Evolutionary conservation across 208 protist species (phyloP), one percentile per base, ranked within the genome.

Genomic region (Crithidia mellificae): DNA sequence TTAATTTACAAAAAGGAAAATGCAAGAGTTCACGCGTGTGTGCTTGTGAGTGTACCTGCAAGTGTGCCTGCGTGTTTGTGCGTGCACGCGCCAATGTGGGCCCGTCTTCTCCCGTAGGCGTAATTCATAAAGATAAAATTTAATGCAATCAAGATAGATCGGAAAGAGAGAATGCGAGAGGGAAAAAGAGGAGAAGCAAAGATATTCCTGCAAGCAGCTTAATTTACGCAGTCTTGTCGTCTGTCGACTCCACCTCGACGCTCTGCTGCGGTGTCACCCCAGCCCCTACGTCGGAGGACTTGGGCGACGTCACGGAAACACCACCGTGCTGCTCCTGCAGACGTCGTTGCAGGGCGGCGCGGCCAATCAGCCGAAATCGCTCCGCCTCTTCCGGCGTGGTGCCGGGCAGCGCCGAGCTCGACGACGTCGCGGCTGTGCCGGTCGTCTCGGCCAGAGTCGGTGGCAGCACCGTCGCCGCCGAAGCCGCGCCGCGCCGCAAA

Each of bases 381-480:
- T 94, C 79, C 22, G 88, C 88, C n/a, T 94, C 88, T 58, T 83
- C 88, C 15, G 74, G 72, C 1, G 85, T 90, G 2, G 88, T 90
- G 12, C 85, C 88, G 2, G 88, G 88, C 30, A 94, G 78, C 34
- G 59, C 44, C n/a, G n/a, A n/a, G n/a, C n/a, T n/a, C n/a, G n/a
- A n/a, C n/a, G n/a, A n/a, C n/a, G n/a, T n/a, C 8, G 62, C 63
- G 32, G 36, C 29, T 20, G 50, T 20, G 15, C 15, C 41, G 39
- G 29, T 49, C 39, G 17, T 36, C 1, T 36, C 41, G 1, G 2
- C 8, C 22, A 20, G 46, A 3, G 22, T 6, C 19, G 24, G 55
- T 15, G 24, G 12, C 8, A n/a, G 12, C 3, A 20, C 41, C 17
- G n/a, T 17, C 55, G n/a, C 3, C 12, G 17, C 36, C 1, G 24